Evolutionary conservation across 768 basidiomycete species (phyloP).

Genomic region (Hygrophoropsis aurantiaca): DNA sequence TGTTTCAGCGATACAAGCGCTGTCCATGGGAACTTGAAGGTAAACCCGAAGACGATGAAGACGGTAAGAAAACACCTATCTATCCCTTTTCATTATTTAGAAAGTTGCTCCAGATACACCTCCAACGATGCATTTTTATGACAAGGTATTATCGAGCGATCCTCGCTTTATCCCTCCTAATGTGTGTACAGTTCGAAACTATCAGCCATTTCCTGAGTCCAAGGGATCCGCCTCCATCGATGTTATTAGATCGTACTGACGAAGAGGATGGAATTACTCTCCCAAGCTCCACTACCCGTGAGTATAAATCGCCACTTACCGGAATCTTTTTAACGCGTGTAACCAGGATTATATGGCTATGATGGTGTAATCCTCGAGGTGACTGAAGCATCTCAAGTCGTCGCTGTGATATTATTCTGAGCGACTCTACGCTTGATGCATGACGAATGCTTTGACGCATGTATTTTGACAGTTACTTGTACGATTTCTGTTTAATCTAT

Average conservation of each 20-base stretch:
- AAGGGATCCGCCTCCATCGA: constrained; percentile 72
- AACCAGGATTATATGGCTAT: constrained; percentile 58
- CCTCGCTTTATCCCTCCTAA: background rate
- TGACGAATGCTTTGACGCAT: background rate
- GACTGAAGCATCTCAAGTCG: constrained; percentile 74
- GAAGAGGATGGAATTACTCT: constrained; percentile 71
- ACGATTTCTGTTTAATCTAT: background rate
- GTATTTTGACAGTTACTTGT: background rate
- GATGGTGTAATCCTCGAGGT: constrained; percentile 82
- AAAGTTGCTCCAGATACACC: constrained; percentile 56
- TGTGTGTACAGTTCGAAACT: constrained; percentile 60
- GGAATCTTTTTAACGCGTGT: background rate
- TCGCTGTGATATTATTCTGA: constrained; percentile 70
- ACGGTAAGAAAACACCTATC: constrained; percentile 45
- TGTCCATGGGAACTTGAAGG: constrained; percentile 90
- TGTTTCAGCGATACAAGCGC: constrained; percentile 89
- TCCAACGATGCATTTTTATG: constrained; percentile 69
- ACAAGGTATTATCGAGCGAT: constrained; percentile 58
- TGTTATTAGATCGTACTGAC: constrained; percentile 78
- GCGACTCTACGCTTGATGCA: background rate
- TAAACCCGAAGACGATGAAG: constrained; percentile 78
- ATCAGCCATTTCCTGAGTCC: constrained; percentile 78
- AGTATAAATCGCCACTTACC: constrained; percentile 27
- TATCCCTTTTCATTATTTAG: constrained; percentile 2
- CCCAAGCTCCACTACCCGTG: constrained; percentile 68